Conservation (phyloP, 1,284 basidiomycete species). For the Puccinia triticina region DNA sequence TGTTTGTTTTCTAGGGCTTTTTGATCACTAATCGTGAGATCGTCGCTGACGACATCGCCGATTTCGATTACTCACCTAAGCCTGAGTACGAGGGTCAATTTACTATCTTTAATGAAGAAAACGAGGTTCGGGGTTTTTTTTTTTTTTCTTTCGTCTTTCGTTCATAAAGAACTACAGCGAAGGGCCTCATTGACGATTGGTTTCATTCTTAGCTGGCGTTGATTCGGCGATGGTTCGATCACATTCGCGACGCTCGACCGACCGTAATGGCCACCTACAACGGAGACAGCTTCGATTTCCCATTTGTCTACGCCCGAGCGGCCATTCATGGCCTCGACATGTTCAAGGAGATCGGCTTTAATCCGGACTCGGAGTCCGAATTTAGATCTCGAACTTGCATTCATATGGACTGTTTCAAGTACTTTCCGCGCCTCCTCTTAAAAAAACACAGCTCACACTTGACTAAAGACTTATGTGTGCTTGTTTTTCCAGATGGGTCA, state of each 20-base stretch:
- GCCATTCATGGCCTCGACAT: conserved; percentile 91
- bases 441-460: background rate
- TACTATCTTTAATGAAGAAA: conserved; percentile 88
- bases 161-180: too few relatives aligned
- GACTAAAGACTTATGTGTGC: background rate
- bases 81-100: conserved; percentile 98
- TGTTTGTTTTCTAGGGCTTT: conserved; percentile 71
- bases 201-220: conserved; percentile 67
- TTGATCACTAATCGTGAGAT: conserved; percentile 98
- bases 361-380: conserved; percentile 88
- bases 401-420: conserved; percentile 98
- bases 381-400: conserved; percentile 91
- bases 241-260: conserved; percentile 87
- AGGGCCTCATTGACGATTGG: too few relatives aligned
- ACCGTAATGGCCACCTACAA: conserved; percentile 99
- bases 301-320: conserved; percentile 88
- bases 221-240: conserved; percentile 86
- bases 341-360: conserved; percentile 92
- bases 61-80: conserved; percentile 98
- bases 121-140: conserved; percentile 71
- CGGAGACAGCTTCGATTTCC: conserved; percentile 99
- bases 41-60: conserved; percentile 93
- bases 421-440: conserved; percentile 46
- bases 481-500: conserved; percentile 74
- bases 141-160: too few relatives aligned